Conservation (phyloP, 2,329 filamentous ascomycete genomes). For the Microdochium bolleyi region DNA sequence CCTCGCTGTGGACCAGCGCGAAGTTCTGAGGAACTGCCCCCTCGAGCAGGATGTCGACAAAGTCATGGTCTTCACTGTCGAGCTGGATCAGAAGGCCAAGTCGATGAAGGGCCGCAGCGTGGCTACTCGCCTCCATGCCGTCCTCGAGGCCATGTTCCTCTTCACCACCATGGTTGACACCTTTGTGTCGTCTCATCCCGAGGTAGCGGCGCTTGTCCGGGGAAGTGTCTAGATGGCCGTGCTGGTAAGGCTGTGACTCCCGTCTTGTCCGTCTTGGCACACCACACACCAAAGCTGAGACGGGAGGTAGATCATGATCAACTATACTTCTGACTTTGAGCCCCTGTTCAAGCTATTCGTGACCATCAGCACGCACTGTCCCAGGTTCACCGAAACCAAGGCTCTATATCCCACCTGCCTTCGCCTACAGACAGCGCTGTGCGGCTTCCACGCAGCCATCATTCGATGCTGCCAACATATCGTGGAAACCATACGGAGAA, state of each 20-base stretch:
- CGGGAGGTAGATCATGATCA: constrained; percentile 21
- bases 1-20: constrained; percentile 1
- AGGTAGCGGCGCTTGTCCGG: constrained; percentile 32
- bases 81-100: constrained; percentile 14
- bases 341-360: constrained; percentile 26
- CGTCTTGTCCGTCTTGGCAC: constrained; percentile 5
- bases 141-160: constrained; percentile 26
- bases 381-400: constrained; percentile 26
- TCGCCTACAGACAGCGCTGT: constrained; percentile 23
- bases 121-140: constrained; percentile 16
- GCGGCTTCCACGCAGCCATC: constrained; percentile 23
- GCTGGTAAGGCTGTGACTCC: constrained; percentile 13
- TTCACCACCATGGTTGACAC: constrained; percentile 27
- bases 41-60: constrained; percentile 15
- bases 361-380: constrained; percentile 21
- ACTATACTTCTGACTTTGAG: constrained; percentile 29
- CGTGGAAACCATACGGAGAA: constrained; percentile 13
- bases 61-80: constrained; percentile 21
- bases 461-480: constrained; percentile 23
- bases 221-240: constrained; percentile 33
- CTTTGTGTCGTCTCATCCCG: constrained; percentile 25
- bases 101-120: constrained; percentile 15
- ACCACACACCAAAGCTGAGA: no score
- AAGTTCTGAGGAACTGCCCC: constrained; percentile 4
- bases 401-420: constrained; percentile 23